phyloP scores from a whole-genome alignment of 164 flowering plant genomes.

The Aristolochia contorta region DNA sequence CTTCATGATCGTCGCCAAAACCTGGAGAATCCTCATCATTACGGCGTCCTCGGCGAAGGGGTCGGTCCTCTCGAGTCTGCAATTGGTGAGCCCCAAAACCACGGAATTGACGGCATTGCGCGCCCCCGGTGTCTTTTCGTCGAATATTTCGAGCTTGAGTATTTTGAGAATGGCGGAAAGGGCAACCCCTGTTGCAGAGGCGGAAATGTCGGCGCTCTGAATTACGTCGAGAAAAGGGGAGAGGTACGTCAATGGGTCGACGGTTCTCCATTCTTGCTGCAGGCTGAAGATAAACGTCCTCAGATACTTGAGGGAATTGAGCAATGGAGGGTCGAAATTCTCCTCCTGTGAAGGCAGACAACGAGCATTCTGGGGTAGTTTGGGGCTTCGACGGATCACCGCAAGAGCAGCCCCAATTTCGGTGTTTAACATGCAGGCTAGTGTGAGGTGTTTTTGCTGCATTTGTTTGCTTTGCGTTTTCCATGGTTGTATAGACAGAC shows the following conservation, averaged over 20 bases:
- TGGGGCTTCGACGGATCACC: conserved; percentile 50
- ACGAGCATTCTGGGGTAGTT: conserved; percentile 15
- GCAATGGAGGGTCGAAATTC: conserved; percentile 24
- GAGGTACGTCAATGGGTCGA: conserved; percentile 63
- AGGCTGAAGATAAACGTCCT: conserved; percentile 65
- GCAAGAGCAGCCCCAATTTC: conserved; percentile 82
- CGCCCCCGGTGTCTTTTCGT: conserved; percentile 63
- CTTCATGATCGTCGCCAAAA: conserved; percentile 41
- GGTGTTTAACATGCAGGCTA: conserved; percentile 85
- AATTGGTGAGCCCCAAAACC: conserved; percentile 46
- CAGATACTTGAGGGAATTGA: conserved; percentile 64
- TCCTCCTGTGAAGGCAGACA: conserved; percentile 44
- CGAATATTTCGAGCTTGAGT: conserved; percentile 50
- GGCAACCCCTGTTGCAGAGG: conserved; percentile 61
- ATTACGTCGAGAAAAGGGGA: conserved; percentile 81
- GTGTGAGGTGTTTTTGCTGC: conserved; percentile 32
- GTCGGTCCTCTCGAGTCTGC: conserved; percentile 59
- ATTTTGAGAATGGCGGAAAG: conserved; percentile 64
- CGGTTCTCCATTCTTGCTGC: conserved; percentile 61
- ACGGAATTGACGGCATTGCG: conserved; percentile 42
- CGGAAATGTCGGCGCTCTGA: conserved; percentile 64
- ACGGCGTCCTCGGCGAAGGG: conserved; percentile 41
- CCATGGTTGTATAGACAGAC: too few species aligned
- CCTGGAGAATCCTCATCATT: conserved; percentile 59
- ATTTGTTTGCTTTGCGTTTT: neutral